phyloP scores from a whole-genome alignment of 2,329 filamentous ascomycete species.

The Lasiodiplodia citricola region DNA sequence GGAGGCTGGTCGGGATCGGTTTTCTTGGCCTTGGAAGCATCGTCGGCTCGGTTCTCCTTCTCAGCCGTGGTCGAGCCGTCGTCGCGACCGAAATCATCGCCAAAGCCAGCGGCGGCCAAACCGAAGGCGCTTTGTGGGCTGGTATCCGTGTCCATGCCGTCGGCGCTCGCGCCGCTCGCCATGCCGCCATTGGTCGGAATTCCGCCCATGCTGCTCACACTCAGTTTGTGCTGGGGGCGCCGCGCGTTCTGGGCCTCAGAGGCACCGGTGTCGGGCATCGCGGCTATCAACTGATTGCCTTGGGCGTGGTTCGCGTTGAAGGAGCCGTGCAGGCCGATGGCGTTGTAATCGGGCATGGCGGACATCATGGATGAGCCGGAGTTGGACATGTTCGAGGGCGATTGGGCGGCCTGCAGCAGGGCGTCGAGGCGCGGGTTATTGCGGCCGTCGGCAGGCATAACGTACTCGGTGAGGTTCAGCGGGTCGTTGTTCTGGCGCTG shows the following conservation, averaged over 20 bases:
- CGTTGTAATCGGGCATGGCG: constrained; percentile 9
- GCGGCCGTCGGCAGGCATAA: constrained; percentile 35
- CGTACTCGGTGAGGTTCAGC: constrained; percentile 43
- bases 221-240: constrained; percentile 31
- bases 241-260: constrained; percentile 35
- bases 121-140: constrained; percentile 40
- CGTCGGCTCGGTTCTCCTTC: constrained; percentile 5
- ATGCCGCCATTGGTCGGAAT: constrained; percentile 12
- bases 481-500: constrained; percentile 39
- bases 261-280: not conserved
- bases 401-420: constrained; percentile 28
- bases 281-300: constrained; percentile 6
- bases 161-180: constrained; percentile 34
- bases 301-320: not conserved
- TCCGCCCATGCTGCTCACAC: constrained; percentile 32
- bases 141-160: constrained; percentile 38
- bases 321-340: constrained; percentile 5
- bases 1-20: constrained; percentile 44
- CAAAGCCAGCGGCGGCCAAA: constrained; percentile 39
- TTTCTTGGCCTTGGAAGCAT: constrained; percentile 1
- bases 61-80: constrained; percentile 32
- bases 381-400: constrained; percentile 29
- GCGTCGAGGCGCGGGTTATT: constrained; percentile 33
- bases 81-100: constrained; percentile 32
- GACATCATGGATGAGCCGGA: constrained; percentile 34